These are phyloP conservation scores for Brachypodium distachyon DNA, from an alignment of 202 grass and related monocot genomes.

Conservation along the genomic window DNA sequence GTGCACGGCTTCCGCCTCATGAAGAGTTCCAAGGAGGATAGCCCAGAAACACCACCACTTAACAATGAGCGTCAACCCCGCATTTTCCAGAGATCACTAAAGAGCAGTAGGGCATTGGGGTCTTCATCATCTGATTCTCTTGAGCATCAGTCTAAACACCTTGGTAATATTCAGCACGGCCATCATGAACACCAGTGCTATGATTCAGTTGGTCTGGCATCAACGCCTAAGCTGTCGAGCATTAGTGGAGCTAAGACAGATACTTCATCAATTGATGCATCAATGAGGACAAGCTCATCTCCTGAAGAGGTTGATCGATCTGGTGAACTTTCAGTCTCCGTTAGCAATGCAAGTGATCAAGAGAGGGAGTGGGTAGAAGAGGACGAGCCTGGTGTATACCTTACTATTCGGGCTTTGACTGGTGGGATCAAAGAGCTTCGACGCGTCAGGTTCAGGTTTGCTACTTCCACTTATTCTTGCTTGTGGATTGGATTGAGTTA, in stretches of 20 bases:
- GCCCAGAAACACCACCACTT: conserved; percentile 52
- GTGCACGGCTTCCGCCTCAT: neutral
- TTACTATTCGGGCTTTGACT: conserved; percentile 60
- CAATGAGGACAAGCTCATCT: conserved; percentile 56
- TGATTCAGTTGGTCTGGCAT: conserved; percentile 42
- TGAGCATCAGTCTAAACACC: conserved; percentile 40
- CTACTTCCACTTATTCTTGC: neutral
- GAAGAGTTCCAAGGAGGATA: conserved; percentile 57
- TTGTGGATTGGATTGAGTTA: neutral
- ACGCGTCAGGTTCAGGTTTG: conserved; percentile 64
- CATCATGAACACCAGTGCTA: conserved; percentile 46
- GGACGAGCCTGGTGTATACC: conserved; percentile 77
- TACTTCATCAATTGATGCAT: conserved; percentile 63
- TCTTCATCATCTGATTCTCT: conserved; percentile 73
- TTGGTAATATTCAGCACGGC: conserved; percentile 21
- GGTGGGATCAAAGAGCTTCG: conserved; percentile 63
- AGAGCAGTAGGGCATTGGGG: conserved; percentile 34
- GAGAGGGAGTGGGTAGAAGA: conserved; percentile 80
- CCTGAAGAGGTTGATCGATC: conserved; percentile 51
- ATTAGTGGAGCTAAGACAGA: conserved; percentile 75
- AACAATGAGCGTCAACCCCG: conserved; percentile 44
- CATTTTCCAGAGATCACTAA: conserved; percentile 36
- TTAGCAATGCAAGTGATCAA: conserved; percentile 70
- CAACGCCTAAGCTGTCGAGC: conserved; percentile 75
- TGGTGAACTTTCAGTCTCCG: conserved; percentile 52